Conservation (phyloP, 441 rosid genomes). For the Gossypium davidsonii region DNA sequence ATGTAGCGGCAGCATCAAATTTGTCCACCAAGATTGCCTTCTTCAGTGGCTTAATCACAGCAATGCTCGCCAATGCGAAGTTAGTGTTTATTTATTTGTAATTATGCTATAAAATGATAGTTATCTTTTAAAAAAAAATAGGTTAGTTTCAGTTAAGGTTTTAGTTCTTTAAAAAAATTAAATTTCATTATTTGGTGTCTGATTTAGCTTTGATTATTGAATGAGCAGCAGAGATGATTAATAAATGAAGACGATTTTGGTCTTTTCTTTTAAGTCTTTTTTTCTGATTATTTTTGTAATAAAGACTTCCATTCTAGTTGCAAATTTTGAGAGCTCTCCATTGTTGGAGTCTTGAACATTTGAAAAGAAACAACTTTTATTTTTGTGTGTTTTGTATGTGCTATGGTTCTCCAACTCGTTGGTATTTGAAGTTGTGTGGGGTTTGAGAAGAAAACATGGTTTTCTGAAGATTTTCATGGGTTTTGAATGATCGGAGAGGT, state of each 20-base stretch:
- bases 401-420: neutral
- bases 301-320: neutral
- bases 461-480: neutral
- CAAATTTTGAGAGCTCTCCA: neutral
- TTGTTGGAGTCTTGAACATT: neutral
- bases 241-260: neutral
- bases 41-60: constrained; percentile 98
- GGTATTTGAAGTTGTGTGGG: neutral
- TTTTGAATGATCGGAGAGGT: neutral
- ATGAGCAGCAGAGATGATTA: neutral
- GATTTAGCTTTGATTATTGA: neutral
- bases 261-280: neutral
- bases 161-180: neutral
- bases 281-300: neutral
- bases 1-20: constrained; percentile 95
- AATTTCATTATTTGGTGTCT: constrained; percentile 1
- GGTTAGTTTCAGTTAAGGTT: neutral
- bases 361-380: neutral
- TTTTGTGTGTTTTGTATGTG: neutral
- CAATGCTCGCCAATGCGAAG: constrained; percentile 99
- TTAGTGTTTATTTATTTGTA: constrained; percentile 11
- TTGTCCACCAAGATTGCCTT: constrained; percentile 95
- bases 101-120: neutral
- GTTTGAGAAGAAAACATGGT: neutral
- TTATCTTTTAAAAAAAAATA: neutral